Evolutionary conservation across 352 stramenopile species (phyloP).

Genomic region (Phytopythium montanum): DNA sequence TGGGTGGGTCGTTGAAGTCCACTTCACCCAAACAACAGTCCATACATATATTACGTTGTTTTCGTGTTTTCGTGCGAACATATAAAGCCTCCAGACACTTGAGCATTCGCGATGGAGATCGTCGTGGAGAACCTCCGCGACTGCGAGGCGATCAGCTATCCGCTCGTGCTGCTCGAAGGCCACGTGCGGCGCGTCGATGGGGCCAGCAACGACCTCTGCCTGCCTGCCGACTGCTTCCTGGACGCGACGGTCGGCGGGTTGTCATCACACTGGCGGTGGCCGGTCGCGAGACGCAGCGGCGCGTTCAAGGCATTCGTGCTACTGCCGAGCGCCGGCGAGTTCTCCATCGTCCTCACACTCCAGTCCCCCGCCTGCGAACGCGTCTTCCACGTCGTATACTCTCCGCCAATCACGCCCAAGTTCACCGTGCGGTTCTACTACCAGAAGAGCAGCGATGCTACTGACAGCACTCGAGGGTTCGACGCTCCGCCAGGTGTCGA

Average conservation of each 20-base stretch:
- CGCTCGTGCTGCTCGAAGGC: constrained; percentile 57
- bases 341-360: constrained; percentile 24
- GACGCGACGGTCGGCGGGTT: constrained; percentile 31
- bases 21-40: no score
- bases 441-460: constrained; percentile 46
- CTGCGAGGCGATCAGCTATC: constrained; percentile 62
- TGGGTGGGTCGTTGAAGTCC: no score
- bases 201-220: background rate
- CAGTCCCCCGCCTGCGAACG: constrained; percentile 5
- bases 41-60: no score
- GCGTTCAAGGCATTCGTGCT: constrained; percentile 64
- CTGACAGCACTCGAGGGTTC: constrained; percentile 30
- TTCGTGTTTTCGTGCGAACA: no score
- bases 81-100: no score
- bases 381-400: constrained; percentile 37
- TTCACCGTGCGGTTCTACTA: constrained; percentile 68
- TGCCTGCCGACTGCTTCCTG: constrained; percentile 27
- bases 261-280: constrained; percentile 32
- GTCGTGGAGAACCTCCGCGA: constrained; percentile 83
- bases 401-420: constrained; percentile 14
- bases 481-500: constrained; percentile 46
- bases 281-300: constrained; percentile 30
- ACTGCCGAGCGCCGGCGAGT: constrained; percentile 42
- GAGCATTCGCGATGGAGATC: constrained; percentile 18
- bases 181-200: constrained; percentile 10